phyloP scores from a whole-genome alignment of 495 filamentous ascomycete genomes.

The Tuber umbilicatum region DNA sequence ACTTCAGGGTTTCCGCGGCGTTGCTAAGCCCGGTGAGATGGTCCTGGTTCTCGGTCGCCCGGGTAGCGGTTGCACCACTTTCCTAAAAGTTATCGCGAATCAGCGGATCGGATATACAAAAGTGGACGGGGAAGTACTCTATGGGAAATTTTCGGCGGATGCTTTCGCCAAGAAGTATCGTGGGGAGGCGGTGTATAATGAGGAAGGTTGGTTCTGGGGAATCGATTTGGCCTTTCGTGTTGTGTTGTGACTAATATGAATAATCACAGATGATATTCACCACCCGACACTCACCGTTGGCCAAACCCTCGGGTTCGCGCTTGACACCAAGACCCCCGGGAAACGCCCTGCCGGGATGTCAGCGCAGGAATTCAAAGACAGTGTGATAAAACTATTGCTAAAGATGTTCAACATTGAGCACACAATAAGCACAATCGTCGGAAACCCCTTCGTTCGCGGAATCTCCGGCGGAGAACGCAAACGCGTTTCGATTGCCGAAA shows the following conservation, averaged over 20 bases:
- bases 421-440: slow-evolving; percentile 72
- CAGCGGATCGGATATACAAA: slow-evolving; percentile 71
- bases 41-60: slow-evolving; percentile 80
- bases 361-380: slow-evolving; percentile 59
- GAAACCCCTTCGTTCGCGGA: slow-evolving; percentile 72
- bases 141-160: slow-evolving; percentile 62
- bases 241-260: not conserved
- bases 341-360: slow-evolving; percentile 62
- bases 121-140: slow-evolving; percentile 70
- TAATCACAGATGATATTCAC: slow-evolving; percentile 62
- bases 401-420: slow-evolving; percentile 87
- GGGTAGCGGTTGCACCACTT: slow-evolving; percentile 80
- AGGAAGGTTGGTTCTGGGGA: slow-evolving; percentile 47
- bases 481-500: slow-evolving; percentile 65
- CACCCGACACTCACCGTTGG: slow-evolving; percentile 74
- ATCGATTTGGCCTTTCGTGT: not conserved
- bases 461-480: slow-evolving; percentile 82
- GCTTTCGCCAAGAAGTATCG: slow-evolving; percentile 61
- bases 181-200: slow-evolving; percentile 80
- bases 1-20: slow-evolving; percentile 51
- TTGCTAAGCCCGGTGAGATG: slow-evolving; percentile 77
- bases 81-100: slow-evolving; percentile 78
- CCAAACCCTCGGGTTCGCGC: slow-evolving; percentile 73
- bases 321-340: slow-evolving; percentile 72
- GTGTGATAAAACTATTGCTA: slow-evolving; percentile 62